phyloP scores from a whole-genome alignment of 2,329 filamentous ascomycete genomes.

The Dactylonectria estremocensis region DNA sequence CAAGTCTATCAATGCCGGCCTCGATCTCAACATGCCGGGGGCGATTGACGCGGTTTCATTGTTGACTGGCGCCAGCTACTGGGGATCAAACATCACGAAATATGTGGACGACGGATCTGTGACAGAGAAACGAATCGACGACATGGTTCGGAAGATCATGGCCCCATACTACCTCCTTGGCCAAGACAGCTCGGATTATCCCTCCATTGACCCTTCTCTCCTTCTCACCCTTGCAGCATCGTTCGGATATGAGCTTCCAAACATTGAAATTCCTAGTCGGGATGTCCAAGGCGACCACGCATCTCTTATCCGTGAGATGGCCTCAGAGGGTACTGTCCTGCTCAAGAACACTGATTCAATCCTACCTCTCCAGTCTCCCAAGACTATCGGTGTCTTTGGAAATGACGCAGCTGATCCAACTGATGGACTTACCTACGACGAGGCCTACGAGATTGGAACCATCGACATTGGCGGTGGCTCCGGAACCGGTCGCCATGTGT shows the following conservation, averaged over 20 bases:
- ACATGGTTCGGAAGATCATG: conserved; percentile 67
- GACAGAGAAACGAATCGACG: conserved; percentile 56
- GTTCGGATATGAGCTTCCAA: conserved; percentile 53
- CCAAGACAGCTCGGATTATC: conserved; percentile 59
- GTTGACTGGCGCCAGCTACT: conserved; percentile 55
- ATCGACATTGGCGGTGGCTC: conserved; percentile 70
- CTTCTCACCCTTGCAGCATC: conserved; percentile 58
- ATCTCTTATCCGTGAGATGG: conserved; percentile 68
- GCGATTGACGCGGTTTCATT: conserved; percentile 45
- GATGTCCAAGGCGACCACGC: conserved; percentile 68
- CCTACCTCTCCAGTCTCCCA: conserved; percentile 70
- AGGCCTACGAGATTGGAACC: conserved; percentile 71
- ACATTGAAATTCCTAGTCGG: conserved; percentile 63
- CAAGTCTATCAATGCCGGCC: conserved; percentile 59
- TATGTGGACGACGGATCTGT: conserved; percentile 63
- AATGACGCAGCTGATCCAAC: conserved; percentile 58
- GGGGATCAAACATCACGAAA: conserved; percentile 59
- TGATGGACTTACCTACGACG: conserved; percentile 62
- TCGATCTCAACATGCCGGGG: conserved; percentile 67
- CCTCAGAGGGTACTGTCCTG: conserved; percentile 71
- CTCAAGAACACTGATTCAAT: conserved; percentile 77
- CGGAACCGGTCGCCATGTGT: conserved; percentile 54
- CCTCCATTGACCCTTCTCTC: conserved; percentile 60
- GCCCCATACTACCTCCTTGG: conserved; percentile 63
- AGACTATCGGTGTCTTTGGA: conserved; percentile 69